Evolutionary conservation across 2,329 filamentous ascomycete genomes (phyloP).

Genomic region (Beauveria brongniartii): DNA sequence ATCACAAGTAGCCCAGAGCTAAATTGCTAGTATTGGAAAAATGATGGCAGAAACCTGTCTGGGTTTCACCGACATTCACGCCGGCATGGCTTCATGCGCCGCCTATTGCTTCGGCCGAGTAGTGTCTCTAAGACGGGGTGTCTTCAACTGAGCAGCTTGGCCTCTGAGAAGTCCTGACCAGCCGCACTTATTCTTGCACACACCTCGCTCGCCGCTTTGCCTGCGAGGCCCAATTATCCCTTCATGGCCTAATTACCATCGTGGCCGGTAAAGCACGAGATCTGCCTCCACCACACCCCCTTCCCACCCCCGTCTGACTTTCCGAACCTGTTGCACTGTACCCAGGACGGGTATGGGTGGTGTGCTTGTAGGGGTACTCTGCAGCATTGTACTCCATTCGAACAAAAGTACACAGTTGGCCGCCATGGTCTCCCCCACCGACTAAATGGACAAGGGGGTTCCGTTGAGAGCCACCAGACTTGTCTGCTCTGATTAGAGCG

Average conservation of each 20-base stretch:
- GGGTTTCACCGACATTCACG: constrained; percentile 1
- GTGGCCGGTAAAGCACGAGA: constrained; percentile 12
- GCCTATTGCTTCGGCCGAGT: background rate
- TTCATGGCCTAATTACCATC: constrained; percentile 11
- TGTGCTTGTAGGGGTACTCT: constrained; percentile 8
- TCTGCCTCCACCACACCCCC: constrained; percentile 8
- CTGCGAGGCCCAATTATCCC: background rate
- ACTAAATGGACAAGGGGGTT: constrained; percentile 9
- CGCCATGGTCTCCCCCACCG: constrained; percentile 7
- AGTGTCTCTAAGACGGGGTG: background rate
- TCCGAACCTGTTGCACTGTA: constrained; percentile 2
- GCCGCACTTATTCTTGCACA: background rate
- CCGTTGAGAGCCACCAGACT: constrained; percentile 4
- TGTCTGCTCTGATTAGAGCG: constrained; percentile 9
- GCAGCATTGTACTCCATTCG: constrained; percentile 4
- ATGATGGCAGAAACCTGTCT: background rate
- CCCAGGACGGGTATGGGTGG: background rate
- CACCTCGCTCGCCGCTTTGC: background rate
- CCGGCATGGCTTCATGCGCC: background rate
- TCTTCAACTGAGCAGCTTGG: background rate
- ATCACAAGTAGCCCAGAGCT: background rate
- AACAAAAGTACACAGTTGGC: constrained; percentile 7
- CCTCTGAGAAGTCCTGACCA: background rate
- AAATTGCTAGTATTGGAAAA: background rate
- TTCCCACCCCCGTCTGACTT: constrained; percentile 9